A percentile compares a stretch with the other conserved stretches of the same genome.
Conservation (phyloP, 2,329 filamentous ascomycete species). For the Fusarium nelsonii region DNA sequence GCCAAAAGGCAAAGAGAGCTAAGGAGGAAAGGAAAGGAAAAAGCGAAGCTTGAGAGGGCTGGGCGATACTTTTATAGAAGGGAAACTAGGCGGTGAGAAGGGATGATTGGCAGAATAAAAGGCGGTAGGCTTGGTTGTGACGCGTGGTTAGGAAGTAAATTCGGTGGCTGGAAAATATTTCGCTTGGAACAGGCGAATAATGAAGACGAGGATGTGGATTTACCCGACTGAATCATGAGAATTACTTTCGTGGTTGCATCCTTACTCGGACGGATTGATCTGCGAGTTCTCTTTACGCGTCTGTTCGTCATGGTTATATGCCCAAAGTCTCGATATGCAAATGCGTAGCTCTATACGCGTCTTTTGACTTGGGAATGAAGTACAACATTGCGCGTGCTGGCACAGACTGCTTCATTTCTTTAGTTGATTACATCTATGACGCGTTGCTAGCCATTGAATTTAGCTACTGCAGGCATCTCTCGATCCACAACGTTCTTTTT, state of each 20-base stretch:
- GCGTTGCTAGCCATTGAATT: not conserved
- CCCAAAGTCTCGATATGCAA: not conserved
- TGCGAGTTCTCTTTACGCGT: not conserved
- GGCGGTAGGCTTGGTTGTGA: not conserved
- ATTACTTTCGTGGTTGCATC: too few species aligned
- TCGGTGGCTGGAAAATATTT: constrained; percentile 25
- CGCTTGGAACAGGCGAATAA: constrained; percentile 19
- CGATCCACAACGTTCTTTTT: not conserved
- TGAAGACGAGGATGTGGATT: not conserved
- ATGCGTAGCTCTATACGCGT: not conserved
- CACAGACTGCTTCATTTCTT: not conserved
- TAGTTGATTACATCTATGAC: not conserved
- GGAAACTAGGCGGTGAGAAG: constrained; percentile 9
- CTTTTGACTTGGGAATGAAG: too few species aligned
- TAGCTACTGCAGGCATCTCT: not conserved
- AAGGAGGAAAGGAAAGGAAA: constrained; percentile 25
- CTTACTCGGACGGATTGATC: too few species aligned
- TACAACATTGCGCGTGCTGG: not conserved
- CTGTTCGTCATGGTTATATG: not conserved
- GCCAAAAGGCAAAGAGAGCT: constrained; percentile 38
- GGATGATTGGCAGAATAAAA: constrained; percentile 1
- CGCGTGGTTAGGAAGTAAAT: constrained; percentile 14
- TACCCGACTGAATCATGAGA: too few species aligned
- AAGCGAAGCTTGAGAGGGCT: constrained; percentile 9
- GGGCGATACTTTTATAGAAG: constrained; percentile 2